Evolutionary conservation across 352 stramenopile genomes (phyloP).

Genomic region (Pythium sp.): DNA sequence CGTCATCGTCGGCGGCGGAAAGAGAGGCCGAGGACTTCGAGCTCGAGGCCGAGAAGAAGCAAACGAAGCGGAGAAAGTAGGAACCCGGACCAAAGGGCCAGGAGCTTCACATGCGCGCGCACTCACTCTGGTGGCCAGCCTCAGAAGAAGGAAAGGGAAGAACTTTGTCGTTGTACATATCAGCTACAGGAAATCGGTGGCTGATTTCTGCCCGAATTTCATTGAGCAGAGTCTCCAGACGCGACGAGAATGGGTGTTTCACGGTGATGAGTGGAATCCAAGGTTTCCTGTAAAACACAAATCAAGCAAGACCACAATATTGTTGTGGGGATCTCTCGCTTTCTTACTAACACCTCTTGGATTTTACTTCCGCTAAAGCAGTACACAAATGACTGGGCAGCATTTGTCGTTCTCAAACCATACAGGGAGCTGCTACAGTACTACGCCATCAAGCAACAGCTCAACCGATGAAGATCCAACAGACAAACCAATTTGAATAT

Average conservation of each 20-base stretch:
- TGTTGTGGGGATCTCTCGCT: no score
- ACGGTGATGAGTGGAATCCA: no score
- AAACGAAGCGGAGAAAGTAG: constrained; percentile 8
- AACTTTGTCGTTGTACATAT: neutral
- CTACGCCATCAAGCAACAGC: no score
- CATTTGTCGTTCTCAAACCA: neutral
- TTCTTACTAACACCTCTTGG: no score
- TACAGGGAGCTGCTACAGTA: neutral
- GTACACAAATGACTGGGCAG: neutral
- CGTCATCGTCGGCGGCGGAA: neutral
- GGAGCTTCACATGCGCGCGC: neutral
- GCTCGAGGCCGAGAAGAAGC: constrained; percentile 8
- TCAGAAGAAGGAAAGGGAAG: neutral
- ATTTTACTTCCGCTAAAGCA: no score
- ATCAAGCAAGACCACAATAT: no score
- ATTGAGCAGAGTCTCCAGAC: no score
- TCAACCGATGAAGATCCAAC: no score
- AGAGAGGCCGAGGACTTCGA: constrained; percentile 7
- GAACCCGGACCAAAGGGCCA: neutral
- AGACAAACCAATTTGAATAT: no score
- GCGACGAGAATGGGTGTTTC: no score
- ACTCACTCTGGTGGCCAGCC: neutral
- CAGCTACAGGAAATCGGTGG: neutral
- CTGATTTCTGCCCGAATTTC: no score
- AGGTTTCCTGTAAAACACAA: no score